Conservation (phyloP, 805 yeast genomes). For the Metschnikowia dekortorum region DNA sequence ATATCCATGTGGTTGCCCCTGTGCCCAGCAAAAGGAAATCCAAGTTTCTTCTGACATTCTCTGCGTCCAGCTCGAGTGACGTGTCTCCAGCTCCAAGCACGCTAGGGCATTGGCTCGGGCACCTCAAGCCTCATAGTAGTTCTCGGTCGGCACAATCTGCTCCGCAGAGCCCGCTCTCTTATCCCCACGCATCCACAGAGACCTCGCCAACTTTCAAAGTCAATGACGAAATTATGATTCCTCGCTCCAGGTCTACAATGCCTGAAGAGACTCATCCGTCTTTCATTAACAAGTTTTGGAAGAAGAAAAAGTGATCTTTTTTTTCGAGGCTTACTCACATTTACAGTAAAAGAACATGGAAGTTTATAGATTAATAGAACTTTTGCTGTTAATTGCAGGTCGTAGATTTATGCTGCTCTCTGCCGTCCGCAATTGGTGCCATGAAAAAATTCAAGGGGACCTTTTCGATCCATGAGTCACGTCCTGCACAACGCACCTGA, state of each 20-base stretch:
- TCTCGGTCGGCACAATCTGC: slow-evolving; percentile 12
- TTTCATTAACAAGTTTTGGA: slow-evolving; percentile 19
- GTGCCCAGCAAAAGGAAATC: slow-evolving; percentile 11
- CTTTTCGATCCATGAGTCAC: slow-evolving; percentile 5
- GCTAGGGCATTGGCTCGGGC: slow-evolving; percentile 5
- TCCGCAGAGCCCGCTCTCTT: slow-evolving; percentile 13
- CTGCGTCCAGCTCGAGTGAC: slow-evolving; percentile 10
- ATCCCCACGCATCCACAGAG: slow-evolving; percentile 5
- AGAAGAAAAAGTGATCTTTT: slow-evolving; percentile 13
- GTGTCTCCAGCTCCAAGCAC: slow-evolving; percentile 8
- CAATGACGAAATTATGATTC: slow-evolving; percentile 4
- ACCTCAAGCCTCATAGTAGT: slow-evolving; percentile 10
- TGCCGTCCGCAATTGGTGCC: neutral
- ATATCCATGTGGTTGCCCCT: slow-evolving; percentile 7
- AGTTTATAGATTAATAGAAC: slow-evolving; percentile 2
- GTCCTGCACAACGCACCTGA: slow-evolving; percentile 19
- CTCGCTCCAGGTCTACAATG: slow-evolving; percentile 7
- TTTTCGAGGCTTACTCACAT: neutral
- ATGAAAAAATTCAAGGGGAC: neutral
- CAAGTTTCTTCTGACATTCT: slow-evolving; percentile 8
- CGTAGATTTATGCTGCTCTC: neutral
- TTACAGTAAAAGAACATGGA: neutral
- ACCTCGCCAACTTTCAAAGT: slow-evolving; percentile 5
- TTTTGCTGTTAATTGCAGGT: neutral
- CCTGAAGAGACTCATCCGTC: slow-evolving; percentile 10